A percentile compares a stretch with the other conserved stretches of the same genome.
These are phyloP conservation scores for Lentinula boryana DNA, from an alignment of 768 basidiomycete species.

Conservation along the genomic window DNA sequence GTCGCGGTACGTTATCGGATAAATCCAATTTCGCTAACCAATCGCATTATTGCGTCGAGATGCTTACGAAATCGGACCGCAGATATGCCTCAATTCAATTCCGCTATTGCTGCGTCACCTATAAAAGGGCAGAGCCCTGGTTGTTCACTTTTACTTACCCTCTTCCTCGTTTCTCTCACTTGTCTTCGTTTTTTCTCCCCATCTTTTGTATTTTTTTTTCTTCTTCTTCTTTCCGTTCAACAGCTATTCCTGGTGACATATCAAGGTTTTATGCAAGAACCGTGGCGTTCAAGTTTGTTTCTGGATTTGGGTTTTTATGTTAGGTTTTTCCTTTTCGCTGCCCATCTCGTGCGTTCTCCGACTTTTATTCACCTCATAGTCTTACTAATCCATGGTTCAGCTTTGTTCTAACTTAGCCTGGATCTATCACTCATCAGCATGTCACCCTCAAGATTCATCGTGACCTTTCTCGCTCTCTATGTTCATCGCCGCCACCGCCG, in stretches of 20 bases:
- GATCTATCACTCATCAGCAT: neutral
- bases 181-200: neutral
- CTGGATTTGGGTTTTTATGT: neutral
- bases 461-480: neutral
- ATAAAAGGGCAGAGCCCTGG: neutral
- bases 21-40: neutral
- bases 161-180: neutral
- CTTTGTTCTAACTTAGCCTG: neutral
- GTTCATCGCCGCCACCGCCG: neutral
- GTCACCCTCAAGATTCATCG: neutral
- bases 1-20: neutral
- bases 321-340: neutral
- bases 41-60: slow-evolving; percentile 1
- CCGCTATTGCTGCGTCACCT: neutral
- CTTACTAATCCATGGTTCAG: neutral
- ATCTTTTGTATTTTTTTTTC: neutral
- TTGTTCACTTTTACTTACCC: neutral
- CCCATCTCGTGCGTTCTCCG: neutral
- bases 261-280: neutral
- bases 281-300: neutral
- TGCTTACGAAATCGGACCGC: neutral
- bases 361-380: neutral
- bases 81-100: neutral
- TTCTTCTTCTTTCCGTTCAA: too few species aligned
- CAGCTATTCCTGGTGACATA: too few species aligned